These are phyloP conservation scores for Fusarium pseudonygamai DNA, from an alignment of 2,329 filamentous ascomycete genomes.

Conservation along the genomic window DNA sequence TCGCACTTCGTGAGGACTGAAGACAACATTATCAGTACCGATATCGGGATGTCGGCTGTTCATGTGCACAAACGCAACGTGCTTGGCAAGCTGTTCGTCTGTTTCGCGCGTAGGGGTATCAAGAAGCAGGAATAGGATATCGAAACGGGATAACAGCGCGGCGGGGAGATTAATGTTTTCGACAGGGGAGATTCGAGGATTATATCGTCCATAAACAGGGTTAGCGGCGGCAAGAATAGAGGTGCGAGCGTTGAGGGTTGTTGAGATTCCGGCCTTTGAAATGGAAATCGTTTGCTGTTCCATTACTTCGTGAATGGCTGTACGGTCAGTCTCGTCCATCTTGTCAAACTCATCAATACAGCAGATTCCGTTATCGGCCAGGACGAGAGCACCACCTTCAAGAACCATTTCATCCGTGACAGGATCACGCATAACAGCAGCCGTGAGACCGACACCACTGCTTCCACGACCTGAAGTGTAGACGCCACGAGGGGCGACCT, in stretches of 20 bases:
- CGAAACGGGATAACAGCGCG: slow-evolving; percentile 94
- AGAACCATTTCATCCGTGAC: slow-evolving; percentile 88
- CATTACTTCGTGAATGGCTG: slow-evolving; percentile 89
- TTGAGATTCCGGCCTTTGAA: slow-evolving; percentile 76
- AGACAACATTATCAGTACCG: slow-evolving; percentile 71
- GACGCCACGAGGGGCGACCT: slow-evolving; percentile 92
- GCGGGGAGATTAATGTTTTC: slow-evolving; percentile 99
- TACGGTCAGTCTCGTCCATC: slow-evolving; percentile 86
- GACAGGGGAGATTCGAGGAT: slow-evolving; percentile 94
- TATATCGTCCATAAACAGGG: slow-evolving; percentile 97
- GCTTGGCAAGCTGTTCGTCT: slow-evolving; percentile 92
- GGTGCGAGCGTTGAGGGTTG: slow-evolving; percentile 91
- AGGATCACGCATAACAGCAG: slow-evolving; percentile 84
- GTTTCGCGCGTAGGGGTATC: slow-evolving; percentile 90
- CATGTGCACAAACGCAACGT: slow-evolving; percentile 98
- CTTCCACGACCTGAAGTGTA: slow-evolving; percentile 85
- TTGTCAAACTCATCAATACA: slow-evolving; percentile 91
- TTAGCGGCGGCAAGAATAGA: slow-evolving; percentile 97
- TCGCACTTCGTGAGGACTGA: slow-evolving; percentile 91
- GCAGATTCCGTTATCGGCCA: slow-evolving; percentile 86
- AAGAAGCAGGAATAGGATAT: slow-evolving; percentile 94
- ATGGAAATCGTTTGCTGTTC: slow-evolving; percentile 89
- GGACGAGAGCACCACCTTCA: slow-evolving; percentile 80
- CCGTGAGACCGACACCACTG: slow-evolving; percentile 83
- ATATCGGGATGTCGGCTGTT: slow-evolving; percentile 90